Evolutionary conservation across 257 asterid species (phyloP), one percentile per base, ranked within the genome.

Genomic region (Solanum ossicruentum): DNA sequence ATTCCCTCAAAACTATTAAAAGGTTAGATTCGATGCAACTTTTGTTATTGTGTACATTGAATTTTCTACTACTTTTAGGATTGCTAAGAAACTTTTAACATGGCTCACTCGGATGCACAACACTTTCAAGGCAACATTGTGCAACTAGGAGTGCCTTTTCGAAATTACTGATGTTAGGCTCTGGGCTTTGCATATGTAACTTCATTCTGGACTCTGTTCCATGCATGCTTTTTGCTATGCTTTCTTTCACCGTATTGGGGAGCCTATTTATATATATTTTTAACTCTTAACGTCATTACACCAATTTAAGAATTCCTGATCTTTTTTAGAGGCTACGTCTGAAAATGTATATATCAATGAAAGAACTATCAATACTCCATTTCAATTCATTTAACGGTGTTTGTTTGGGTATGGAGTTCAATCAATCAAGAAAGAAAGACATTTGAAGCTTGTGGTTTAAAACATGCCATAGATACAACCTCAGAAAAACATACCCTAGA

Each of bases 1-100:
- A 89, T 96, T 85, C 98, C 98, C 84, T 89, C 93, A 28, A 86
- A 83, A 58, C 69, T 49, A 6, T 87, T 49, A 82, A 87, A 80
- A 91, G 97, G 98, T 93, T 82, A 66, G 88, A 55, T 43, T 58
- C 67, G 18, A 11, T 80, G 84, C 41, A n/a, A 28, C 82, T 52
- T 51, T 77, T 12, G 47, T 26, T 47, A 51, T 51, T 77, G 52
- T 26, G 65, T 16, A 26, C 49, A 54, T 51, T 52, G 82, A 77
- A 5, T 52, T 77, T 77, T 77, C 65, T 26, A 26, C 18, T 77
- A n/a, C 52, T 77, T n/a, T 77, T 51, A 63, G 82, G 39, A 77
- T 51, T 77, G 26, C 16, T 26, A 18, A 51, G 63, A 77, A 77
- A 52, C 82, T 77, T 51, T 26, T 77, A 77, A 26, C 63, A 52